Evolutionary conservation across 176 grass and related monocot genomes (phyloP).

Genomic region (Oryza nivara): DNA sequence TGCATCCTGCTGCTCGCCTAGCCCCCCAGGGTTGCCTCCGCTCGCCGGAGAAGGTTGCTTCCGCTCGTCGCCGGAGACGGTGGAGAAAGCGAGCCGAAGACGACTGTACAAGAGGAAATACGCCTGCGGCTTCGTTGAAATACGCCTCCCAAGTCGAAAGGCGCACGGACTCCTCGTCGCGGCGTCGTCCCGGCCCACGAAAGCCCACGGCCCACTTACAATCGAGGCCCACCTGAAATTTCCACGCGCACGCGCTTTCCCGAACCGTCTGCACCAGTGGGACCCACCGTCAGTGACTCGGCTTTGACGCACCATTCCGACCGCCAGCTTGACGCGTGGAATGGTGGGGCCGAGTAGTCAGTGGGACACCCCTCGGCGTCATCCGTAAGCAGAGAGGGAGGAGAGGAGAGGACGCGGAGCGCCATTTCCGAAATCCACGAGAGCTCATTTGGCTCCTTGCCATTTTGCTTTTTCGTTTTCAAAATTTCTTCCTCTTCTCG

Average conservation of each 20-base stretch:
- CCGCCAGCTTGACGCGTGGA: neutral
- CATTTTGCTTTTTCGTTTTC: conserved; percentile 3
- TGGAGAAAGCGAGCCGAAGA: neutral
- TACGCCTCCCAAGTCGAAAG: conserved; percentile 40
- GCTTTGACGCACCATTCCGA: neutral
- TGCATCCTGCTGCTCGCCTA: conserved; percentile 49
- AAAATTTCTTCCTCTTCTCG: conserved; percentile 7
- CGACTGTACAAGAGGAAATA: neutral
- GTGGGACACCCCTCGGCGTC: neutral
- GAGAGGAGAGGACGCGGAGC: neutral
- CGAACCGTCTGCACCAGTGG: neutral
- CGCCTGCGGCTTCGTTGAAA: neutral
- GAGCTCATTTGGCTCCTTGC: neutral
- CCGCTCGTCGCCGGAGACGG: neutral
- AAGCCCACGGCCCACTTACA: neutral
- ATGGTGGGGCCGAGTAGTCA: neutral
- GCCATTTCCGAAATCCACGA: conserved; percentile 40
- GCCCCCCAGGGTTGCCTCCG: neutral
- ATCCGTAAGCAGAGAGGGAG: neutral
- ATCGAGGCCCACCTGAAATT: neutral
- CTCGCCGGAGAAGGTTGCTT: conserved; percentile 25
- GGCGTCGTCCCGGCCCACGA: no score
- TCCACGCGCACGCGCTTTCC: neutral
- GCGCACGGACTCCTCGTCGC: neutral
- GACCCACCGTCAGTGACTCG: neutral